Evolutionary conservation across 495 filamentous ascomycete genomes (phyloP), one percentile per base, ranked within the genome.

Genomic region (Alectoria sarmentosa): DNA sequence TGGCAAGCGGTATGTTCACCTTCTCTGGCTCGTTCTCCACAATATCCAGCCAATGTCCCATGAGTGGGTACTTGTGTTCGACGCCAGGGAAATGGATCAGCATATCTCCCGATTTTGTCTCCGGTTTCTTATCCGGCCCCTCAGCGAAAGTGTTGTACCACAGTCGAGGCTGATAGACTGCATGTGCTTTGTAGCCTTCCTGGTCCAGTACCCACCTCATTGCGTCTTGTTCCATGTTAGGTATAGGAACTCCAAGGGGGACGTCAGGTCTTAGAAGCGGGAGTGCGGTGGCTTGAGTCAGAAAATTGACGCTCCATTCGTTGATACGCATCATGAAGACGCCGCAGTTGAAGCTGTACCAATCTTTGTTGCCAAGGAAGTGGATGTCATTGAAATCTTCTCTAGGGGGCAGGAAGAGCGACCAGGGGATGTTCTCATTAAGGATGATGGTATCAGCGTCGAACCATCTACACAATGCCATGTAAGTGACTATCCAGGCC

Each of bases 301-400:
- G 73, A n/a, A 83, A 70, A 14, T 80, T 72, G 46, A 82, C 74
- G 9, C 76, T 75, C 81, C 82, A 84, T 21, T 70, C 68, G 57
- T 73, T 72, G 8, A 65, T 77, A 36, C 78, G 76, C 54, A 84
- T 66, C 6, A 77, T 73, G 67, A 85, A 85, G 37, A 79, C 76
- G 32, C 83, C 82, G 61, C 79, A 81, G 71, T 85, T 84, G 41
- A 84, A 73, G 2, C 81, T 81, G 68, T 84, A 80, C 73, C 75
- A 77, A 73, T 85, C 82, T 62, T 79, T 72, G 1, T 74, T 73
- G 28, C 78, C 76, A 15, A 85, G 60, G 1, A 83, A 57, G 66
- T 83, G 72, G 52, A 81, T 70, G 61, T 81, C 69, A 7, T 72
- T 61, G 63, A 79, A 75, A 17, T 5, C 23, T 37, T 77, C 68